Conservation (phyloP, 345 rosid genomes). For the Pugionium cornutum region DNA sequence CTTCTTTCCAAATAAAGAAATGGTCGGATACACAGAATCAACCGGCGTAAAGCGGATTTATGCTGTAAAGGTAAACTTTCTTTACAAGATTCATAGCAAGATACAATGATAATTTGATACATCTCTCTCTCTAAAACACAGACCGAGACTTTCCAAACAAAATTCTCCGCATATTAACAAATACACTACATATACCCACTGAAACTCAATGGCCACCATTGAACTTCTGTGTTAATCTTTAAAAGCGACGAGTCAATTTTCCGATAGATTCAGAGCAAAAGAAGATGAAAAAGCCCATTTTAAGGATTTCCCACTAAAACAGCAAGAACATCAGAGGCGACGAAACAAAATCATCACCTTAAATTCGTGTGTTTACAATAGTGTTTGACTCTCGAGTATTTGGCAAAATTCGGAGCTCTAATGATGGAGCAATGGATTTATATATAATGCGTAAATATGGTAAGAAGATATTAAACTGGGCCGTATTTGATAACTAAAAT, state of each 20-base stretch:
- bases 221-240: neutral
- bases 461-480: neutral
- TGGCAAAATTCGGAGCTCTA: neutral
- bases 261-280: neutral
- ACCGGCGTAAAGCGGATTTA: neutral
- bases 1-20: neutral
- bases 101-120: neutral
- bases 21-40: neutral
- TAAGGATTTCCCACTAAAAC: neutral
- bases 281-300: slow-evolving; percentile 5
- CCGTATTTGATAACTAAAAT: neutral
- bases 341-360: neutral
- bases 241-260: neutral
- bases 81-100: neutral
- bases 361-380: too few relatives aligned
- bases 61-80: neutral
- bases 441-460: neutral
- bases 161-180: neutral
- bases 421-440: neutral
- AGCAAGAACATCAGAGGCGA: neutral
- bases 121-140: neutral
- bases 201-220: neutral
- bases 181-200: neutral
- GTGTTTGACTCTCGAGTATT: neutral
- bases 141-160: too few relatives aligned